These are phyloP conservation scores for Euptelea pleiosperma DNA, from an alignment of 164 flowering plant genomes.

Conservation along the genomic window DNA sequence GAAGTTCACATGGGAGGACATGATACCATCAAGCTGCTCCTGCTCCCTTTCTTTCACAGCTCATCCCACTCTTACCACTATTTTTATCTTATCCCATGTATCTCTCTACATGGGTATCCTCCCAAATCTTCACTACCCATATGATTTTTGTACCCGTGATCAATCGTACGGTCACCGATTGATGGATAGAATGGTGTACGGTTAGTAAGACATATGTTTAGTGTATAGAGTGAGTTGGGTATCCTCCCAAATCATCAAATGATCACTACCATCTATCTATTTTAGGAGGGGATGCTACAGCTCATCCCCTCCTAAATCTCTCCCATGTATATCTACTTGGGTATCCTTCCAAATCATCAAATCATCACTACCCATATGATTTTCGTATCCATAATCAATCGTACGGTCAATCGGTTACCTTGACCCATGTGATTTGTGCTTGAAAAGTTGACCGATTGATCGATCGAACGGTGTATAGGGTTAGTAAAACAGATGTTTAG, in stretches of 20 bases:
- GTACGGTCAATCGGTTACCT: no score
- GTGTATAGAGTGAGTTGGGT: neutral
- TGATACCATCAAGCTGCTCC: conserved; percentile 16
- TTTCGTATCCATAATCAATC: neutral
- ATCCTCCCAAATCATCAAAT: no score
- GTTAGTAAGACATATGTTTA: neutral
- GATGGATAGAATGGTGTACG: neutral
- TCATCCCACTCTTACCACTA: conserved; percentile 14
- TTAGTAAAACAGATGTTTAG: neutral
- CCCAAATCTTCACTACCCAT: neutral
- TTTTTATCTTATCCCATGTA: no score
- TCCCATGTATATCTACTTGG: no score
- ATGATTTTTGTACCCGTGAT: neutral
- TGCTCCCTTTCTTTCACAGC: conserved; percentile 32
- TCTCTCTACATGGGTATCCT: no score
- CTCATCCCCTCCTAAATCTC: conserved; percentile 17
- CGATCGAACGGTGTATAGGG: neutral
- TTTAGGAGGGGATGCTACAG: no score
- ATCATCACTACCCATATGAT: neutral
- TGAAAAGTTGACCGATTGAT: neutral
- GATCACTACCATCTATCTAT: no score
- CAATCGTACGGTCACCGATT: neutral
- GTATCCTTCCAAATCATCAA: no score
- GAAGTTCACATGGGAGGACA: conserved; percentile 44
- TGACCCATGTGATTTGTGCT: no score